Evolutionary conservation across 305 asterid genomes (phyloP).

Genomic region (Fraxinus xanthoxyloides): DNA sequence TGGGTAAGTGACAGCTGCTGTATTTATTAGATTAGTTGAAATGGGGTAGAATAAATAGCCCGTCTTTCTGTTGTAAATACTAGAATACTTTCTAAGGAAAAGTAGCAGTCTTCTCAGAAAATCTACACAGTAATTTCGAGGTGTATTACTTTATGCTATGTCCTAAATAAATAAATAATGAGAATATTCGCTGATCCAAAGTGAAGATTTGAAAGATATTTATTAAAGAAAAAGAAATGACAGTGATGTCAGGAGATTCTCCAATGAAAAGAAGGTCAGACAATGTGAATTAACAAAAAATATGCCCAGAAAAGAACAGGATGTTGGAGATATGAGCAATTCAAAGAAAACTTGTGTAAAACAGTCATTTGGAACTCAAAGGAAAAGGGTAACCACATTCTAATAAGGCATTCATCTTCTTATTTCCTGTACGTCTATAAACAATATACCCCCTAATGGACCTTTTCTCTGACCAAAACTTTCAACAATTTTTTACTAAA

Average conservation of each 20-base stretch:
- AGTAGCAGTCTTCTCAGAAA: neutral
- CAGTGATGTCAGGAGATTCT: neutral
- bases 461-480: neutral
- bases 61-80: neutral
- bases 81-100: neutral
- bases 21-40: neutral
- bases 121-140: neutral
- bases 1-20: neutral
- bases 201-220: neutral
- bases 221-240: neutral
- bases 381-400: neutral
- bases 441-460: neutral
- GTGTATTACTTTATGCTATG: neutral
- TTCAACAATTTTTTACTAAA: neutral
- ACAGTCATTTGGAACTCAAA: neutral
- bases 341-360: neutral
- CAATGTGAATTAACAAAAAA: neutral
- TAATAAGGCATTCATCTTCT: neutral
- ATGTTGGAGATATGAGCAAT: neutral
- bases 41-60: neutral
- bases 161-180: neutral
- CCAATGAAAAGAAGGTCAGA: neutral
- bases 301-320: neutral
- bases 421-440: neutral
- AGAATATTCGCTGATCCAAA: neutral